Conservation (phyloP, 768 basidiomycete species). For the Tricholoma matsutake region DNA sequence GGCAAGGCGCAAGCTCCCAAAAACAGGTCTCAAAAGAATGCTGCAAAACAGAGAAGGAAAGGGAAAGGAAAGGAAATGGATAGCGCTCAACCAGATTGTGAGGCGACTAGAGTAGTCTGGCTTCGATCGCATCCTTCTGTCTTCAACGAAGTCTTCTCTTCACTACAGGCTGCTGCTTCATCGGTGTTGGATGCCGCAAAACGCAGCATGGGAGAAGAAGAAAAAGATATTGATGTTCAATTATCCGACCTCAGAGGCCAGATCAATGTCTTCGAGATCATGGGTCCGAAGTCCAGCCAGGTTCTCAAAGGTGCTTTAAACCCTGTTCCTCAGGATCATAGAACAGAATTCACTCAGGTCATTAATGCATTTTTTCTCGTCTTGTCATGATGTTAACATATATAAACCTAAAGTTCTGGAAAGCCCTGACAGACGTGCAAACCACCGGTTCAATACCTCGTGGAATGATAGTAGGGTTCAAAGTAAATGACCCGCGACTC, state of each 20-base stretch:
- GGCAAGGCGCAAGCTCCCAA: neutral
- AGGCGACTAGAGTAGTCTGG: slow-evolving; percentile 55
- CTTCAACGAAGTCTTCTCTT: slow-evolving; percentile 51
- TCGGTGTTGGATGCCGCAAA: slow-evolving; percentile 39
- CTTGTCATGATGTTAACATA: neutral
- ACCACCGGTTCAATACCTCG: slow-evolving; percentile 65
- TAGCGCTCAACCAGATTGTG: slow-evolving; percentile 14
- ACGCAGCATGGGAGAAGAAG: slow-evolving; percentile 15
- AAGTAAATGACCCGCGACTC: slow-evolving; percentile 82
- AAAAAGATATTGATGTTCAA: slow-evolving; percentile 45
- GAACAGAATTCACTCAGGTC: slow-evolving; percentile 61
- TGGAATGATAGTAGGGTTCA: slow-evolving; percentile 76
- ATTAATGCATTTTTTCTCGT: neutral
- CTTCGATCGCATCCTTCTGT: slow-evolving; percentile 76
- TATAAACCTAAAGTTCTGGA: slow-evolving; percentile 57
- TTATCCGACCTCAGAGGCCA: slow-evolving; percentile 69
- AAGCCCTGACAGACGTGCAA: slow-evolving; percentile 53
- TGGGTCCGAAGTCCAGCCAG: slow-evolving; percentile 81
- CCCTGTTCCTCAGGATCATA: slow-evolving; percentile 44
- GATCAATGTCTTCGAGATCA: slow-evolving; percentile 82
- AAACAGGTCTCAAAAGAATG: slow-evolving; percentile 1
- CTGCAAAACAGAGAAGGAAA: slow-evolving; percentile 16
- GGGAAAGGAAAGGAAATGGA: slow-evolving; percentile 36
- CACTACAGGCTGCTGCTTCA: slow-evolving; percentile 52
- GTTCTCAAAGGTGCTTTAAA: slow-evolving; percentile 64